Percentiles rank a stretch among this genome's conserved stretches.
phyloP scores from a whole-genome alignment of 1,139 yeast species.

The Magnusiomyces suaveolens region DNA sequence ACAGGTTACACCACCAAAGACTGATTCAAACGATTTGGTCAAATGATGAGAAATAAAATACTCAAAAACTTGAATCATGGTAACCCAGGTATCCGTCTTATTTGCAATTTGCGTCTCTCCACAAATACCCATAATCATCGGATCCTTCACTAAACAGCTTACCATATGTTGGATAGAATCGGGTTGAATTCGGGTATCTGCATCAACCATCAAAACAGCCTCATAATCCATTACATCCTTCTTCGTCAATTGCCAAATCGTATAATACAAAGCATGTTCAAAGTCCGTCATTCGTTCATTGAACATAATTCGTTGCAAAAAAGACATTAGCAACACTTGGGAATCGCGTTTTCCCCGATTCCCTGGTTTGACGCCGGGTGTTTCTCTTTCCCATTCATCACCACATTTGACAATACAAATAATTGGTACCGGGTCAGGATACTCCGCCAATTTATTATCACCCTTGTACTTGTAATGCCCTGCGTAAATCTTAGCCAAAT shows the following conservation, averaged over 20 bases:
- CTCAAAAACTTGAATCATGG: constrained; percentile 34
- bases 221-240: constrained; percentile 29
- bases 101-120: constrained; percentile 32
- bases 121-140: constrained; percentile 30
- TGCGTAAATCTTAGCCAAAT: constrained; percentile 28
- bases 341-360: constrained; percentile 35
- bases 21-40: constrained; percentile 32
- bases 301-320: constrained; percentile 33
- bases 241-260: constrained; percentile 27
- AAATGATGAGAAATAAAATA: constrained; percentile 33
- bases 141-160: constrained; percentile 27
- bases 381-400: constrained; percentile 33
- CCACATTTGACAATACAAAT: constrained; percentile 30
- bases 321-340: constrained; percentile 31
- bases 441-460: constrained; percentile 37
- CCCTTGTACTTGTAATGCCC: constrained; percentile 26
- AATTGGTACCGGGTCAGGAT: constrained; percentile 49
- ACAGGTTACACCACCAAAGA: constrained; percentile 34
- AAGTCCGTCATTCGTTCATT: constrained; percentile 30
- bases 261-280: constrained; percentile 29
- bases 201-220: constrained; percentile 31
- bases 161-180: constrained; percentile 30
- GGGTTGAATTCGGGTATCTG: constrained; percentile 30
- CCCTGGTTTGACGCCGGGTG: constrained; percentile 31
- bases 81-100: constrained; percentile 30